Evolutionary conservation across 1,284 basidiomycete species (phyloP), one percentile per base, ranked within the genome.

Genomic region (Coniferiporia weirii): DNA sequence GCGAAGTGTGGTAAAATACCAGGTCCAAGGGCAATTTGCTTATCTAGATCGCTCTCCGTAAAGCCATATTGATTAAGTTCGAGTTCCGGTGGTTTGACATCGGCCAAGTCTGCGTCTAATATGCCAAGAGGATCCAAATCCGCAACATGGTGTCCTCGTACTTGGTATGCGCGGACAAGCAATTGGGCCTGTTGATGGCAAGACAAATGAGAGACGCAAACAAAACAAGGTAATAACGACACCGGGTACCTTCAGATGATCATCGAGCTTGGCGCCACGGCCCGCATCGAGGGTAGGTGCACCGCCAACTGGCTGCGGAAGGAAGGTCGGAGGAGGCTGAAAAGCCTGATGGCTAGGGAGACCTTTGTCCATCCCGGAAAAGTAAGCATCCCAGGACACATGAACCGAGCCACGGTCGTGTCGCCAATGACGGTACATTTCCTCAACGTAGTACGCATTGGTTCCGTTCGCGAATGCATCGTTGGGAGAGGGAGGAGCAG

Each of bases 141-240:
- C 57, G 96, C 97, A 65, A 96, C 83, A 71, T 97, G 93, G 72
- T 99, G 97, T 38, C 97, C 96, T 60, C 95, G 92, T 34, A 99
- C 96, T 86, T 99, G 96, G 76, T 97, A 99, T 6, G 97, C 96
- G 66, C 96, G 90, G 60, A 98, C 93, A 64, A 98, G 86, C 36
- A 98, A 82, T 89, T 98, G 95, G 20, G 94, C 87, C 95, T 97
- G 56, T 50, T 52, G 34, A 64, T 52, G 7, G 63, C 46, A 55
- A 27, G 27, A 27, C 27, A 27, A 2, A 27, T 27, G 27, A 27
- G 27, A 5, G 27, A 27, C 27, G 27, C 27, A 27, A 54, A 50
- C 20, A 22, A 9, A 44, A 8, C 34, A 17, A 38, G 52, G 17
- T 57, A 45, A 47, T 13, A 58, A 50, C 36, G 5, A 22, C 55